Base-by-base conservation (phyloP, 2,329 filamentous ascomycete genomes). In the Harringtonia aguacate region DNA sequence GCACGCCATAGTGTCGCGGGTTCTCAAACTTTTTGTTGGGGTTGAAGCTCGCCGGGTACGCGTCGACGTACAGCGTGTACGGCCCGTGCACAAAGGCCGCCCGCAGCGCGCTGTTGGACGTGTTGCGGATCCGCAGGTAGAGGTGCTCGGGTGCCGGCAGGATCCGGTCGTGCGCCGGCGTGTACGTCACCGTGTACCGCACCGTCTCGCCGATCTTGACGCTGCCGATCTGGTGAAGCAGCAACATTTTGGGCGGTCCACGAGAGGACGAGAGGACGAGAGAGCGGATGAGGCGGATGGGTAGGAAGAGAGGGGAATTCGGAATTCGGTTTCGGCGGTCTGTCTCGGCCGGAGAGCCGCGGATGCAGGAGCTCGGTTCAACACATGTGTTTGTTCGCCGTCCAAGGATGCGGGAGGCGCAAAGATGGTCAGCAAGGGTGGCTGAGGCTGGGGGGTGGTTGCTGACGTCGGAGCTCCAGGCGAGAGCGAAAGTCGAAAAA, bases 81-180 rank as follows among this genome's bases (percentile, higher is more conserved):
- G 92, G 92, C 0, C 92, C 92, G 64, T 95, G 92, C 43, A 98
- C 82, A 61, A 95, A 98, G 45, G 92, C 92, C 43, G 92, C 92
- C 57, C 92, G 86, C 33, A 97, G 71, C 15, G 92, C 86, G 51
- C 95, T 86, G 46, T 86, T 84, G 33, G 85, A 92, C 10, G 86
- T 89, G 63, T 98, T 98, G 61, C 86, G 90, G 60, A 98, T 81
- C 54, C 86, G 87, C 37, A 98, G 77, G 63, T 86, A 78, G 31
- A 98, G 77, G 54, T 79, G 73, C 51, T 83, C 70, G 24, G 90
- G 90, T 5, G 86, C 83, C 4, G 92, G 92, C 4, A 95, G 74
- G 58, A 95, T 94, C 53, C 86, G 86, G 63, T 97, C 92, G 56
- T 80, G 74, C 33, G 83, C 81, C 4, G 92, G 92, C 2, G 84